A percentile compares a stretch with the other conserved stretches of the same genome.
These are phyloP conservation scores for Sodiomyces alkalinus DNA, from an alignment of 2,329 filamentous ascomycete genomes.

Conservation along the genomic window DNA sequence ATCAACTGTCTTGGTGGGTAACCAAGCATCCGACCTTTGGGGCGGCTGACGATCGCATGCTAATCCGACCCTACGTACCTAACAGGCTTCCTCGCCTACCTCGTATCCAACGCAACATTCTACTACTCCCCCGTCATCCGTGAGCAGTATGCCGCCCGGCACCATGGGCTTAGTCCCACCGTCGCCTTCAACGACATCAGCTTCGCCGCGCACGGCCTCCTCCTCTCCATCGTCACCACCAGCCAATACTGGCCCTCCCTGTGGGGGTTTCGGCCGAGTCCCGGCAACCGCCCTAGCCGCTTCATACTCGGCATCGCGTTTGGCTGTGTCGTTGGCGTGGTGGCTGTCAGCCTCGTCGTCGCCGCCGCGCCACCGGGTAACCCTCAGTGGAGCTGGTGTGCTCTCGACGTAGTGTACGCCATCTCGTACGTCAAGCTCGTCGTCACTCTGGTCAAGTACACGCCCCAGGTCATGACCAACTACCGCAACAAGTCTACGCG, in stretches of 20 bases:
- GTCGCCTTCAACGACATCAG: constrained; percentile 82
- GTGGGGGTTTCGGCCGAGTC: constrained; percentile 60
- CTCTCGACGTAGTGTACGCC: constrained; percentile 49
- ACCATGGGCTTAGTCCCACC: constrained; percentile 62
- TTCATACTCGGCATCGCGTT: constrained; percentile 54
- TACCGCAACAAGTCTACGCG: constrained; percentile 69
- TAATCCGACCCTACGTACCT: constrained; percentile 2
- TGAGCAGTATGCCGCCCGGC: constrained; percentile 66
- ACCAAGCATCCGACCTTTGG: no score
- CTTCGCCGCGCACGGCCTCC: constrained; percentile 69
- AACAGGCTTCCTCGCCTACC: constrained; percentile 58
- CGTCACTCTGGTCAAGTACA: constrained; percentile 83
- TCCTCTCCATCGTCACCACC: constrained; percentile 57
- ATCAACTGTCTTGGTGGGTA: constrained; percentile 47
- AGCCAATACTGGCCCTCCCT: constrained; percentile 62
- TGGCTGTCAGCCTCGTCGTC: constrained; percentile 31
- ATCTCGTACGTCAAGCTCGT: constrained; percentile 81
- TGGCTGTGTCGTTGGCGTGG: constrained; percentile 49
- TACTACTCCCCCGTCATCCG: constrained; percentile 68
- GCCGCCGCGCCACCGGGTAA: constrained; percentile 20
- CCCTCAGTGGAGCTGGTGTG: constrained; percentile 37
- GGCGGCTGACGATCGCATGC: no score
- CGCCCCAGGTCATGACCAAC: constrained; percentile 74
- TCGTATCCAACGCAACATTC: constrained; percentile 58
- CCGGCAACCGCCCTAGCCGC: constrained; percentile 38